These are phyloP conservation scores for Pseudocercospora vitis DNA, from an alignment of 2,329 filamentous ascomycete species.

Conservation along the genomic window DNA sequence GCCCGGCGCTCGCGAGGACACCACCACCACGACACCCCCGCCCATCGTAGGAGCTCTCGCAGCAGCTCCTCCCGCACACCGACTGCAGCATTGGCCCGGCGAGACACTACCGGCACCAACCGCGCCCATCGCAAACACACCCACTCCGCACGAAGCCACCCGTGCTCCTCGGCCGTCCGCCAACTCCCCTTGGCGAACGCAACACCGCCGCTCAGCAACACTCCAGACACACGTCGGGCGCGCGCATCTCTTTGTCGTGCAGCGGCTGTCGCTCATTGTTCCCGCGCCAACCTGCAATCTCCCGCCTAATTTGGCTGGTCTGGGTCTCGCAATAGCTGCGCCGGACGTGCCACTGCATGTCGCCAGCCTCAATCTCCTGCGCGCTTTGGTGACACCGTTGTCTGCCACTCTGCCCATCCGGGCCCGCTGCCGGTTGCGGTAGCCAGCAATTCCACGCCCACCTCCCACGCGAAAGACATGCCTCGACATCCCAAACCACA, in stretches of 20 bases:
- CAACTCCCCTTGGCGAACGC: conserved; percentile 5
- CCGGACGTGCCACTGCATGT: conserved; percentile 23
- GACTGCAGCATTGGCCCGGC: not conserved
- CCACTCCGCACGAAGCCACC: conserved; percentile 8
- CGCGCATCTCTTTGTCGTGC: conserved; percentile 22
- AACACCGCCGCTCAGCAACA: conserved; percentile 7
- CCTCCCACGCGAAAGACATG: conserved; percentile 26
- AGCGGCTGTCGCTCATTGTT: conserved; percentile 29
- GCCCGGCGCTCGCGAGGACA: not conserved
- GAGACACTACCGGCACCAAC: not conserved
- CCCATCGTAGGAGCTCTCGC: too few relatives aligned
- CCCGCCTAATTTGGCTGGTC: conserved; percentile 20
- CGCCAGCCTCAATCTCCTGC: conserved; percentile 23
- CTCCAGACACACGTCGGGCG: conserved; percentile 12
- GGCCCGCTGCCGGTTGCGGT: conserved; percentile 27
- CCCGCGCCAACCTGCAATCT: conserved; percentile 24
- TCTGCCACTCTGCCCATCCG: conserved; percentile 21
- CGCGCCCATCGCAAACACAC: conserved; percentile 6
- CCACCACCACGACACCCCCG: not conserved
- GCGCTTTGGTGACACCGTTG: conserved; percentile 24
- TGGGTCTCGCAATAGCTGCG: conserved; percentile 21
- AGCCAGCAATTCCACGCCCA: conserved; percentile 22
- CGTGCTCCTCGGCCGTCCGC: conserved; percentile 11
- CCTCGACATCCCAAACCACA: conserved; percentile 35
- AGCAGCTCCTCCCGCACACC: not conserved